These are phyloP conservation scores for Ophiocordyceps unilateralis DNA, from an alignment of 2,329 filamentous ascomycete genomes.

Conservation along the genomic window DNA sequence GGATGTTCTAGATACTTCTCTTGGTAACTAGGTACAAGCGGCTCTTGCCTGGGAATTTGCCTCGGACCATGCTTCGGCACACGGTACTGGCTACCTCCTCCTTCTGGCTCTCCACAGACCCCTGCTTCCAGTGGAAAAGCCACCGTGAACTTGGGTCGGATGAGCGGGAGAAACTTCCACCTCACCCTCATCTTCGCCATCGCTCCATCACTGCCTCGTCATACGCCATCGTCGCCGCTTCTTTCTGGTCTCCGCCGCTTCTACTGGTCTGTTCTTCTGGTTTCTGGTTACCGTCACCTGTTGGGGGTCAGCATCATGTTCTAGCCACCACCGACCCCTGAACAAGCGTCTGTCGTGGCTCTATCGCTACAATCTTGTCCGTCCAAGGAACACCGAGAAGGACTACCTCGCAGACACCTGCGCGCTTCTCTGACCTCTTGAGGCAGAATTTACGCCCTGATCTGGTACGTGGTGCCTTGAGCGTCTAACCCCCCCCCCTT, in stretches of 20 bases:
- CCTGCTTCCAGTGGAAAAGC: slow-evolving; percentile 1
- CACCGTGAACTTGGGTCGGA: slow-evolving; percentile 3
- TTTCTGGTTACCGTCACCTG: slow-evolving; percentile 19
- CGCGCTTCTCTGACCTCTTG: neutral
- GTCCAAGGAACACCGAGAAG: neutral
- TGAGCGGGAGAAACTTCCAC: slow-evolving; percentile 23
- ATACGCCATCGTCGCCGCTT: slow-evolving; percentile 9
- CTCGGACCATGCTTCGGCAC: neutral
- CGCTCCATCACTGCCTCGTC: slow-evolving; percentile 8
- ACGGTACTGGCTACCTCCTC: neutral
- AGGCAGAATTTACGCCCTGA: neutral
- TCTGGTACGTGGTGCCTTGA: neutral
- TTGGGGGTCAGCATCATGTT: slow-evolving; percentile 20
- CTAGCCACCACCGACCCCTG: slow-evolving; percentile 15
- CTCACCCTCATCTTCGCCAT: slow-evolving; percentile 19
- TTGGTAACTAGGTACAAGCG: neutral
- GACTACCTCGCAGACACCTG: neutral
- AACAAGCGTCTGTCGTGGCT: slow-evolving; percentile 1
- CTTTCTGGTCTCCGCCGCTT: slow-evolving; percentile 15
- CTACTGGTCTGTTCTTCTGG: slow-evolving; percentile 23
- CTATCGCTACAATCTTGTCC: neutral
- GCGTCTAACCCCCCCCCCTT: neutral
- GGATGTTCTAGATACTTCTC: neutral
- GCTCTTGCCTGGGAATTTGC: neutral
- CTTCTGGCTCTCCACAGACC: slow-evolving; percentile 3